Percentiles rank a stretch among this genome's conserved stretches.
These are phyloP conservation scores for Pinus tabuliformis DNA, from an alignment of 75 land plant species.

Conservation along the genomic window DNA sequence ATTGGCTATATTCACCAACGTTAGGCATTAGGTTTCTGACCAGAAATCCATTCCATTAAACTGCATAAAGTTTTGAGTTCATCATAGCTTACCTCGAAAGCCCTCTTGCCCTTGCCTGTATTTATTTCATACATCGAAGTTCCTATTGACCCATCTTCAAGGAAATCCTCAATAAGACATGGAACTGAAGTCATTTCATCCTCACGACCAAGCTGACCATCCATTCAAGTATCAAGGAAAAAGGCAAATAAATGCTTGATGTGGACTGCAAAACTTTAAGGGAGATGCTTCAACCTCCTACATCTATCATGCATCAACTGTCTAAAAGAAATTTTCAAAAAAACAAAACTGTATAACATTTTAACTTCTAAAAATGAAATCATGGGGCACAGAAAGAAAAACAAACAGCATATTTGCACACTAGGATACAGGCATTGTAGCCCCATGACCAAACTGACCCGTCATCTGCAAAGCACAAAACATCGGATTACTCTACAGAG, in stretches of 20 bases:
- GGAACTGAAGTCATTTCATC: slow-evolving; percentile 35
- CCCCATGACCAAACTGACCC: slow-evolving; percentile 93
- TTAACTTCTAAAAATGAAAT: neutral
- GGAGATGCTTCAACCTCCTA: neutral
- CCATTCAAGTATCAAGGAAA: slow-evolving; percentile 62
- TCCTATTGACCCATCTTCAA: slow-evolving; percentile 16
- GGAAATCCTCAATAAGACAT: slow-evolving; percentile 23
- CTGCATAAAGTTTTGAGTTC: no score
- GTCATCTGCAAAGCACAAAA: slow-evolving; percentile 51
- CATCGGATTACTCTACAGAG: neutral
- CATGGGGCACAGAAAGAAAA: neutral
- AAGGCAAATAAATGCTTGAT: neutral
- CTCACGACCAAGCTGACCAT: slow-evolving; percentile 76
- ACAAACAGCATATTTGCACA: neutral
- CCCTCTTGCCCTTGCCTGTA: neutral
- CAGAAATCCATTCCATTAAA: no score
- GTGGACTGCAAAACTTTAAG: neutral
- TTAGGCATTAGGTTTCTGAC: no score
- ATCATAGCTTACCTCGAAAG: neutral
- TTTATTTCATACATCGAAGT: neutral
- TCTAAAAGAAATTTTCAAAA: no score
- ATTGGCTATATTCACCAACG: no score
- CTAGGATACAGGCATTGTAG: slow-evolving; percentile 84
- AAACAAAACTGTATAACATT: neutral
- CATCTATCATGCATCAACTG: no score